Conservation (phyloP, 2,329 filamentous ascomycete genomes). For the Colletotrichum sp. region DNA sequence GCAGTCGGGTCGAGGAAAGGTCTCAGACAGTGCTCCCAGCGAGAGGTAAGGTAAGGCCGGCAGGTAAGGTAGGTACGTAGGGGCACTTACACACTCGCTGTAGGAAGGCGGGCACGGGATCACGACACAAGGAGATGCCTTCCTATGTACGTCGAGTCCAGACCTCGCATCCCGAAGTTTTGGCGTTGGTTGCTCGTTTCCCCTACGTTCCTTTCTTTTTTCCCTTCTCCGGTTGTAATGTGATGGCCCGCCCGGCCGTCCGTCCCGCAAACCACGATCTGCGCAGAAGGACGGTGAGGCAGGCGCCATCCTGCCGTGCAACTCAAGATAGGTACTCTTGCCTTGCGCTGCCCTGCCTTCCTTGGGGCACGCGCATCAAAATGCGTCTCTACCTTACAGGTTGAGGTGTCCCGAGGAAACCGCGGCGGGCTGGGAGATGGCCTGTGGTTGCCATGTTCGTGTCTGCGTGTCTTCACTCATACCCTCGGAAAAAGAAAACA, state of each 20-base stretch:
- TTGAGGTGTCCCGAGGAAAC: neutral
- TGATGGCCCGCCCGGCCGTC: neutral
- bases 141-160: neutral
- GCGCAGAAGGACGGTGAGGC: neutral
- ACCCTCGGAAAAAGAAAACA: neutral
- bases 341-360: neutral
- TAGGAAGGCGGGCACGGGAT: neutral
- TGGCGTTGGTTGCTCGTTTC: neutral
- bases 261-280: neutral
- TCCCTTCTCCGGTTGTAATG: neutral
- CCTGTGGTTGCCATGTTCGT: neutral
- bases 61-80: neutral
- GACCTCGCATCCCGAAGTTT: neutral
- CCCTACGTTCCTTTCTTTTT: neutral
- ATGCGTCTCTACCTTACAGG: neutral
- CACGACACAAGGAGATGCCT: neutral
- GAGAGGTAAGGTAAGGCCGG: neutral
- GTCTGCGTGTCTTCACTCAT: slow-evolving; percentile 1
- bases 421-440: neutral
- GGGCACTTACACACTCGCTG: neutral
- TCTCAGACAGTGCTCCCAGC: neutral
- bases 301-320: neutral
- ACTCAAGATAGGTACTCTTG: neutral
- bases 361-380: neutral
- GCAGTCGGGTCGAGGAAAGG: neutral